phyloP scores from a whole-genome alignment of 129 eudicot genomes.

The Tagetes erecta region DNA sequence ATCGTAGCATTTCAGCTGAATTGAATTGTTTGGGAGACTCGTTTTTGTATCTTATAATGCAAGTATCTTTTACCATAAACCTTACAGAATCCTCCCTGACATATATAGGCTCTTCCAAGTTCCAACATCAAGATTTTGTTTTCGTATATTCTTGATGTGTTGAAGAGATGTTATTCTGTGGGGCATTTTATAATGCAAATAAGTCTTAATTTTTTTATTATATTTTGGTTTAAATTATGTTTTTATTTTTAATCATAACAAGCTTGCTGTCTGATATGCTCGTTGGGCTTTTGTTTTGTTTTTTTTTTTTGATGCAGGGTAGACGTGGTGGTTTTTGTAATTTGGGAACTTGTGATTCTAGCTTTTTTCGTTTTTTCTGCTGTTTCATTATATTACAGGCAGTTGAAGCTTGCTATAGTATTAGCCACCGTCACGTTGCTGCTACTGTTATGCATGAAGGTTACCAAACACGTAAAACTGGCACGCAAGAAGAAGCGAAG shows the following conservation, averaged over 20 bases:
- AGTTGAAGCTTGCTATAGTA: conserved; percentile 47
- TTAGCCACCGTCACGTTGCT: conserved; percentile 47
- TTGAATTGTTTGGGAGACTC: neutral
- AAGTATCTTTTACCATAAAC: too few relatives aligned
- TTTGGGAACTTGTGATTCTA: conserved; percentile 68
- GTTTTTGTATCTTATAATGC: neutral
- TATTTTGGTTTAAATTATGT: neutral
- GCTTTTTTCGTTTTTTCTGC: conserved; percentile 73
- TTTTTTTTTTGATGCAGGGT: conserved; percentile 49
- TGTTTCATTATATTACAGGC: conserved; percentile 60
- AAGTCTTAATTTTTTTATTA: neutral
- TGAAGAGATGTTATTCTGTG: neutral
- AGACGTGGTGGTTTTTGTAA: conserved; percentile 63
- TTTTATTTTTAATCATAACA: neutral
- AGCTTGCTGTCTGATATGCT: neutral
- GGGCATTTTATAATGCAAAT: neutral
- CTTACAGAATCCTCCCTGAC: neutral
- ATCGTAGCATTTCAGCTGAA: neutral
- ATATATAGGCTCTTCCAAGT: neutral
- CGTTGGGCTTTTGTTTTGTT: neutral
- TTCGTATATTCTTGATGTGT: neutral
- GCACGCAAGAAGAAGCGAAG: conserved; percentile 71
- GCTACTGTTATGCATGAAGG: conserved; percentile 67
- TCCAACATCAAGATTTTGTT: neutral
- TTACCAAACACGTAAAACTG: conserved; percentile 58